Conservation (phyloP, 495 filamentous ascomycete species). For the Mycothermus thermophilus region DNA sequence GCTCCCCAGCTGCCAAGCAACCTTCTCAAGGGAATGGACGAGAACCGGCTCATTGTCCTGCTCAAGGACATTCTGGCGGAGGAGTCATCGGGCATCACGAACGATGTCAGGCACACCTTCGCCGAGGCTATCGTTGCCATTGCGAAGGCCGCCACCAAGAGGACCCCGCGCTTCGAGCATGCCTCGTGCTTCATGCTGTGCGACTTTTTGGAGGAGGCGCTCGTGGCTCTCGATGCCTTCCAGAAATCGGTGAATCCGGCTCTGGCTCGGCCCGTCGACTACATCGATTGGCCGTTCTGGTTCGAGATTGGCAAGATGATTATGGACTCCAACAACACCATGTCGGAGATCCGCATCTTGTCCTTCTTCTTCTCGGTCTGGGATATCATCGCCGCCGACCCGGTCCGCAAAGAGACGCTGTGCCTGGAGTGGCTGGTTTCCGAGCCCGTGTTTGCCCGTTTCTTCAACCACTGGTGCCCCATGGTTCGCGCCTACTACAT, state of each 20-base stretch:
- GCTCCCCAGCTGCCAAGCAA: slow-evolving; percentile 40
- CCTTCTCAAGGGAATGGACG: slow-evolving; percentile 68
- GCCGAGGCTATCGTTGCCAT: slow-evolving; percentile 63
- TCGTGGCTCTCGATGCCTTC: slow-evolving; percentile 27
- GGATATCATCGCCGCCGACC: slow-evolving; percentile 55
- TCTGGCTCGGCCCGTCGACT: slow-evolving; percentile 12
- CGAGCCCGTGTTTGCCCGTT: slow-evolving; percentile 61
- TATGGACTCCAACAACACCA: slow-evolving; percentile 77
- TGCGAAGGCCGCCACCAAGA: slow-evolving; percentile 57
- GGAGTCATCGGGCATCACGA: slow-evolving; percentile 35
- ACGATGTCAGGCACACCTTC: slow-evolving; percentile 50
- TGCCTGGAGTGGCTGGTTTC: slow-evolving; percentile 73
- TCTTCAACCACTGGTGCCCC: slow-evolving; percentile 96
- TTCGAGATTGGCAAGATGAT: slow-evolving; percentile 70
- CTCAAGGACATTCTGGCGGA: slow-evolving; percentile 75
- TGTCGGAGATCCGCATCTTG: slow-evolving; percentile 82
- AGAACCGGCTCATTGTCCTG: slow-evolving; percentile 79
- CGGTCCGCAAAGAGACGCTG: slow-evolving; percentile 53
- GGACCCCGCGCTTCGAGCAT: slow-evolving; percentile 72
- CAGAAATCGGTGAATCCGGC: slow-evolving; percentile 35
- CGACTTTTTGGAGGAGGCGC: slow-evolving; percentile 75
- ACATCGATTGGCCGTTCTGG: slow-evolving; percentile 83
- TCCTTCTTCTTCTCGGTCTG: slow-evolving; percentile 76
- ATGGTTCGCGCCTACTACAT: slow-evolving; percentile 97
- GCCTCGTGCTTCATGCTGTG: slow-evolving; percentile 83